Percentiles rank a stretch among this genome's conserved stretches.
These are phyloP conservation scores for Lepidium africanum DNA, from an alignment of 345 rosid genomes.

Conservation along the genomic window DNA sequence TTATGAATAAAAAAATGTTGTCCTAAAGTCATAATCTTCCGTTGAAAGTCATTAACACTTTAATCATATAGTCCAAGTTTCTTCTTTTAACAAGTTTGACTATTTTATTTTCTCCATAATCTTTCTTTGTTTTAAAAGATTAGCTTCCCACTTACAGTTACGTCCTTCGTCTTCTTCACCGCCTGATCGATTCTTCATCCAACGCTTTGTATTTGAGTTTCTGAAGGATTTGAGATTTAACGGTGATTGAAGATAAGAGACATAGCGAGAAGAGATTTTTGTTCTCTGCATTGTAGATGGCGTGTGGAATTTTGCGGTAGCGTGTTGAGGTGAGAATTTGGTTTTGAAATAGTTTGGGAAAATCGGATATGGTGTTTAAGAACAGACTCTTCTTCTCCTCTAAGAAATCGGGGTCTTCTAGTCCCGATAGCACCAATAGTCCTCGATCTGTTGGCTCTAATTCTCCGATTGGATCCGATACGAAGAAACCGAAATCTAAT, in stretches of 20 bases:
- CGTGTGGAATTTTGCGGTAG: neutral
- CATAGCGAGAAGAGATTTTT: neutral
- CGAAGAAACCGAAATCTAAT: conserved; percentile 55
- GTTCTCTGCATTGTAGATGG: conserved; percentile 3
- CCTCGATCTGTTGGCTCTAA: conserved; percentile 63
- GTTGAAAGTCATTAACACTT: neutral
- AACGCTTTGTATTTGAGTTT: neutral
- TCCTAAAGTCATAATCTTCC: neutral
- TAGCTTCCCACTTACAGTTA: neutral
- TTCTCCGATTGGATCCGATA: conserved; percentile 68
- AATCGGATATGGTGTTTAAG: conserved; percentile 64
- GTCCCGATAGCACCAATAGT: conserved; percentile 51
- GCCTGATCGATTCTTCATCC: neutral
- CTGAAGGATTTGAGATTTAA: neutral
- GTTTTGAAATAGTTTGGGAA: neutral
- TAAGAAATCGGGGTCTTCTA: conserved; percentile 66
- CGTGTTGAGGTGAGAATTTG: neutral
- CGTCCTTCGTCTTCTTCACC: neutral
- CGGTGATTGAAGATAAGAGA: neutral
- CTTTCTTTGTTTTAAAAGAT: neutral
- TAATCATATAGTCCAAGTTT: neutral
- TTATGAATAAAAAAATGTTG: neutral
- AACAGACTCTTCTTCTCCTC: conserved; percentile 64
- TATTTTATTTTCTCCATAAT: neutral
- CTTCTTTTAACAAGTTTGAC: neutral